A percentile compares a stretch with the other conserved stretches of the same genome.
Evolutionary conservation across 192 early-diverging fungal genomes (phyloP).

Genomic region (Thamnidium elegans): DNA sequence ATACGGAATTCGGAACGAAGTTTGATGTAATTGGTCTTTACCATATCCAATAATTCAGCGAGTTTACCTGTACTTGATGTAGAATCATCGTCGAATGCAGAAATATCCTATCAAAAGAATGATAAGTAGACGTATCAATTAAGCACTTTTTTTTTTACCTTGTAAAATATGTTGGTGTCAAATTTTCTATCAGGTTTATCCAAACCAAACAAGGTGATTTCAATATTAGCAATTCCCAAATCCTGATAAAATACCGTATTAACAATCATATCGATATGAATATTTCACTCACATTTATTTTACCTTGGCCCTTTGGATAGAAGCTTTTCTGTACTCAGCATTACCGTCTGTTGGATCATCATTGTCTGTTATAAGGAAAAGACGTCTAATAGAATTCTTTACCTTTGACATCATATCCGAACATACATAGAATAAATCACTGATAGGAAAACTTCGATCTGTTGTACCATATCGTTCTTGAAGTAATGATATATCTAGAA

Average conservation of each 20-base stretch:
- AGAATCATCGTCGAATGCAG: not conserved
- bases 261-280: not conserved
- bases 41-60: constrained; percentile 46
- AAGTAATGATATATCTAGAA: constrained; percentile 39
- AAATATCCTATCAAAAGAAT: not conserved
- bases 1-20: constrained; percentile 58
- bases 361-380: constrained; percentile 73
- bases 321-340: constrained; percentile 44
- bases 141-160: constrained; percentile 37
- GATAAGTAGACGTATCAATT: not conserved
- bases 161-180: constrained; percentile 56
- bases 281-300: not conserved
- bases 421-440: constrained; percentile 64
- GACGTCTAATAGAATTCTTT: constrained; percentile 53
- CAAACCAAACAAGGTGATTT: constrained; percentile 62
- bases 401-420: constrained; percentile 55
- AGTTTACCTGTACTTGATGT: constrained; percentile 33
- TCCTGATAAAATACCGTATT: constrained; percentile 41
- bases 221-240: constrained; percentile 53
- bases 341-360: constrained; percentile 60
- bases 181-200: constrained; percentile 49
- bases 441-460: constrained; percentile 50
- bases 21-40: constrained; percentile 61
- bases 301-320: constrained; percentile 55
- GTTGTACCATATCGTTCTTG: constrained; percentile 46